A percentile compares a stretch with the other conserved stretches of the same genome.
These are phyloP conservation scores for Teunomyces lycoperdinae DNA, from an alignment of 805 yeast genomes.

Conservation along the genomic window DNA sequence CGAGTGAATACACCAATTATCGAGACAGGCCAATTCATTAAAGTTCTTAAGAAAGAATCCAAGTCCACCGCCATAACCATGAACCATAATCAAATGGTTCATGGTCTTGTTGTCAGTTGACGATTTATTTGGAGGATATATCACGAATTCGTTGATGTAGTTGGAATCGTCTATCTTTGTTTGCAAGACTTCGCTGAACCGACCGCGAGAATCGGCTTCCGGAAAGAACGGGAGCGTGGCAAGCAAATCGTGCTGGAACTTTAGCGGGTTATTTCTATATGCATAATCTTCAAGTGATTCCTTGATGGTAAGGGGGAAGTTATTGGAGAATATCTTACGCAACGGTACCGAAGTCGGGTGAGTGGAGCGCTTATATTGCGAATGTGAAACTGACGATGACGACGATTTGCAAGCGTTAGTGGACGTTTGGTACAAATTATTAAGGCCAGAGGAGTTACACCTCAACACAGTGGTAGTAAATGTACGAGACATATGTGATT, in stretches of 20 bases:
- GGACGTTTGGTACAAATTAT: constrained; percentile 5
- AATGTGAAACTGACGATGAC: too few relatives aligned
- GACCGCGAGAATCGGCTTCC: constrained; percentile 23
- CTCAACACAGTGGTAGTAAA: neutral
- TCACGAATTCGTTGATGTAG: constrained; percentile 40
- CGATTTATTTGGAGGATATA: constrained; percentile 28
- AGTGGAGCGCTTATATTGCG: constrained; percentile 48
- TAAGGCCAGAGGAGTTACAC: constrained; percentile 6
- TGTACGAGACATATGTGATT: neutral
- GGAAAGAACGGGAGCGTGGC: constrained; percentile 48
- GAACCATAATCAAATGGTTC: constrained; percentile 43
- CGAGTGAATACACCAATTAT: constrained; percentile 75
- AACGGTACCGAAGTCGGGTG: constrained; percentile 70
- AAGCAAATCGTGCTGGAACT: constrained; percentile 47
- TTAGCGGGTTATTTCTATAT: constrained; percentile 33
- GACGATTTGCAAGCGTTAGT: constrained; percentile 1
- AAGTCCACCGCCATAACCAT: constrained; percentile 46
- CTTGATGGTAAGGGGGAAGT: constrained; percentile 55
- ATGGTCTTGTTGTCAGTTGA: constrained; percentile 14
- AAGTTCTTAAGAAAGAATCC: constrained; percentile 43
- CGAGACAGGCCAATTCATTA: constrained; percentile 20
- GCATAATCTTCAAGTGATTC: constrained; percentile 56
- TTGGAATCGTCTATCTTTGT: constrained; percentile 25
- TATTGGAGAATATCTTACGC: constrained; percentile 46
- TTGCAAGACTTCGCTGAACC: constrained; percentile 30